A percentile compares a stretch with the other conserved stretches of the same genome.
These are phyloP conservation scores for Trichoderma cornu-damae DNA, from an alignment of 2,329 filamentous ascomycete species.

Conservation along the genomic window DNA sequence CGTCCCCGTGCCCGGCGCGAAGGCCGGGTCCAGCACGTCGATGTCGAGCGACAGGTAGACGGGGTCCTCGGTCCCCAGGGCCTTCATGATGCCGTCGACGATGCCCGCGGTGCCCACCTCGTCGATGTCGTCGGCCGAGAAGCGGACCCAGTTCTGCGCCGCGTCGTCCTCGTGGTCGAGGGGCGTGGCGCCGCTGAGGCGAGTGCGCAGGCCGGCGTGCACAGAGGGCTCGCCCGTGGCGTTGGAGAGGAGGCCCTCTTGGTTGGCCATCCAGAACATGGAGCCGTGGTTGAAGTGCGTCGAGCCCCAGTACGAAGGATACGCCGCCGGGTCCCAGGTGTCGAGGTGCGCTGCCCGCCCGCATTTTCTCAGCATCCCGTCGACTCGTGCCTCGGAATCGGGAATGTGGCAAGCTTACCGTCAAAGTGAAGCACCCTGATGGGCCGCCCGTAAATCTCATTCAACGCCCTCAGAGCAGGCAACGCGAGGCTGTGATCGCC, in stretches of 20 bases:
- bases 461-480: slow-evolving; percentile 62
- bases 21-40: slow-evolving; percentile 71
- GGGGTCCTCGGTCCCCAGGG: slow-evolving; percentile 68
- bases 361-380: neutral
- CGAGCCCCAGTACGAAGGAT: slow-evolving; percentile 67
- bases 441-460: slow-evolving; percentile 55
- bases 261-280: slow-evolving; percentile 85
- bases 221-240: slow-evolving; percentile 63
- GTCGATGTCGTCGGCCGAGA: slow-evolving; percentile 80
- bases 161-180: slow-evolving; percentile 67
- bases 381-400: too few relatives aligned
- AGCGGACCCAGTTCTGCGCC: slow-evolving; percentile 71
- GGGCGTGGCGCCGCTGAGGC: slow-evolving; percentile 61
- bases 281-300: slow-evolving; percentile 75
- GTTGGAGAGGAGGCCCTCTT: slow-evolving; percentile 74
- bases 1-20: slow-evolving; percentile 71
- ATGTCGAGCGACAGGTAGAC: slow-evolving; percentile 81
- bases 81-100: slow-evolving; percentile 62
- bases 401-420: slow-evolving; percentile 29
- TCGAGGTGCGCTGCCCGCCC: slow-evolving; percentile 58
- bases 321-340: slow-evolving; percentile 78
- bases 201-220: slow-evolving; percentile 77
- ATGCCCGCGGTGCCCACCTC: slow-evolving; percentile 70
- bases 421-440: slow-evolving; percentile 73
- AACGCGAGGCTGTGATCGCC: slow-evolving; percentile 69